Conservation (phyloP, 2,329 filamentous ascomycete genomes). For the Exophiala oligosperma region DNA sequence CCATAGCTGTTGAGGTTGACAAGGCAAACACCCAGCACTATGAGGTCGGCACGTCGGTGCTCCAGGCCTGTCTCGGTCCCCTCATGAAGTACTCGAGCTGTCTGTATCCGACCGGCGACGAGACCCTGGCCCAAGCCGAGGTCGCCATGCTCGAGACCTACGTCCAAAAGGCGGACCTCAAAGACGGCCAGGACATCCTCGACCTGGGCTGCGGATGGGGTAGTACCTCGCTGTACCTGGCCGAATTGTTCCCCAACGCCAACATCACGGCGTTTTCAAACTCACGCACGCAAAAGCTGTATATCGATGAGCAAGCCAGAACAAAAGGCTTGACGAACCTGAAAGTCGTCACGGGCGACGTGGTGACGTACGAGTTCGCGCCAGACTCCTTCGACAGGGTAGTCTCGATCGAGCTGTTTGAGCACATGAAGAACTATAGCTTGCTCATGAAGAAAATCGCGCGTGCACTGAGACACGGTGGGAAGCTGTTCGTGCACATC, state of each 20-base stretch:
- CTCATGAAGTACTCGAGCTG: conserved; percentile 73
- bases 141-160: conserved; percentile 65
- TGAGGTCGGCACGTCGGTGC: conserved; percentile 67
- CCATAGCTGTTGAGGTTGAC: conserved; percentile 68
- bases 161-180: conserved; percentile 59
- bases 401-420: conserved; percentile 70
- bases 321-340: conserved; percentile 61
- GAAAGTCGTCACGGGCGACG: conserved; percentile 65
- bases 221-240: conserved; percentile 51
- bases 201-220: conserved; percentile 56
- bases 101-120: conserved; percentile 62
- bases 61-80: conserved; percentile 62
- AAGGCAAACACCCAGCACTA: conserved; percentile 71
- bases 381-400: conserved; percentile 62
- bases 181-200: conserved; percentile 61
- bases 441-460: conserved; percentile 64
- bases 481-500: conserved; percentile 69
- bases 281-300: conserved; percentile 65
- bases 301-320: conserved; percentile 62
- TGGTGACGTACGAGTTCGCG: conserved; percentile 66
- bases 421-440: conserved; percentile 77
- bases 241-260: conserved; percentile 62
- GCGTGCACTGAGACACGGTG: conserved; percentile 60
- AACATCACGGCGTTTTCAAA: conserved; percentile 69
- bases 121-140: conserved; percentile 67